Evolutionary conservation across 192 early-diverging fungal species (phyloP), one percentile per base, ranked within the genome.

Genomic region (Ambispora gerdemannii): DNA sequence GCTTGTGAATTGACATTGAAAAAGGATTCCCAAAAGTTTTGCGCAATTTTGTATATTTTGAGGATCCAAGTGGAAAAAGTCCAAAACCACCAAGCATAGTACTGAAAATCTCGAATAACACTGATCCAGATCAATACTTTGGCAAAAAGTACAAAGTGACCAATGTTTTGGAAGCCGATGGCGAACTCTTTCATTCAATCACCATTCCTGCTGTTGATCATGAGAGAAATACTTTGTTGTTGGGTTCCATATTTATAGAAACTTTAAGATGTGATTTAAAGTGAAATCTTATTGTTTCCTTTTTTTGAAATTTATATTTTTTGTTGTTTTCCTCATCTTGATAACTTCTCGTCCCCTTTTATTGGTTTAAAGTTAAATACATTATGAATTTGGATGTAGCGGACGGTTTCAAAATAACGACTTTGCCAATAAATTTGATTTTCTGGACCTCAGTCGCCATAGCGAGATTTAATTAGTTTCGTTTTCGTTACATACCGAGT

Each of bases 131-230:
- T 36, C 68, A 50, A 59, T 55, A 25, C 22, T 53, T 19, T 6
- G 50, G 17, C 3, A 15, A 2, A 25, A 71, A 59, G 3, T 72
- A 78, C n/a, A 19, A 51, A 24, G 34, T 70, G 3, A 60, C 74
- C 32, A 73, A 59, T 1, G 53, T 80, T 10, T 51, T 76, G 20
- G 52, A 51, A 47, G 78, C 76, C 52, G 70, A 76, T 66, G 75
- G 73, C 25, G 22, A 34, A 4, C 38, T 71, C 22, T 72, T 73
- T 55, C 61, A 67, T 32, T 66, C 63, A 0, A 20, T 65, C 17
- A 68, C 78, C 7, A 52, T 71, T 0, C 62, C 75, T 0, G 78
- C 75, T 43, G 61, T 75, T 32, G 78, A 80, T 50, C 71, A 70
- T 0, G 59, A 71, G 43, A 52, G 73, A 10, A 72, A 67, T 6